Percentiles rank a stretch among this genome's conserved stretches.
Evolutionary conservation across 768 basidiomycete species (phyloP).

Genomic region (Russula emetica): DNA sequence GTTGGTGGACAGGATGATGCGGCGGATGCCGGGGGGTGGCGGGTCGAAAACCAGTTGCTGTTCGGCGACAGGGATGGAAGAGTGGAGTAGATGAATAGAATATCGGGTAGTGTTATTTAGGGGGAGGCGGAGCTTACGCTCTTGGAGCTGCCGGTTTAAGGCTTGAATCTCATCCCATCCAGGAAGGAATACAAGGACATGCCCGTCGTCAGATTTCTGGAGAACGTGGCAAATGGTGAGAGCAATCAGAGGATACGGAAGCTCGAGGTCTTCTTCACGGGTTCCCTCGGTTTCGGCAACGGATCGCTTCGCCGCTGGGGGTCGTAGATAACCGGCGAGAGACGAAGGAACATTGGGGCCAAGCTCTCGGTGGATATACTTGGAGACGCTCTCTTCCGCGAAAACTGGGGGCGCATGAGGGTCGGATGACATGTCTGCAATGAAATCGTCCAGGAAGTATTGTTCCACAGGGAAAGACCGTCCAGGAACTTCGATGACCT

Average conservation of each 20-base stretch:
- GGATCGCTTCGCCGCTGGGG: slow-evolving; percentile 13
- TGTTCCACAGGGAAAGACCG: slow-evolving; percentile 86
- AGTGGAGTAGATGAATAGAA: slow-evolving; percentile 80
- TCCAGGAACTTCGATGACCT: slow-evolving; percentile 81
- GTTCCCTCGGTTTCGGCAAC: slow-evolving; percentile 34
- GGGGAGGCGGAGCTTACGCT: slow-evolving; percentile 48
- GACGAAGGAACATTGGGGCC: slow-evolving; percentile 34
- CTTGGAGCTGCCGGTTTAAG: slow-evolving; percentile 60
- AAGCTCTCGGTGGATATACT: slow-evolving; percentile 70
- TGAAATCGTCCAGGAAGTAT: slow-evolving; percentile 74
- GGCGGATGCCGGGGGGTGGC: slow-evolving; percentile 67
- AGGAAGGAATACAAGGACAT: slow-evolving; percentile 88
- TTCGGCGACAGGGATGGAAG: slow-evolving; percentile 80
- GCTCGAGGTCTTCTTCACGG: slow-evolving; percentile 56
- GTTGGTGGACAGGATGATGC: slow-evolving; percentile 90
- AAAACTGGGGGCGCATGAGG: slow-evolving; percentile 59
- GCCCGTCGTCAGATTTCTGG: slow-evolving; percentile 68
- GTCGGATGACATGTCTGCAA: slow-evolving; percentile 45
- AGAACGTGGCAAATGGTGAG: slow-evolving; percentile 78
- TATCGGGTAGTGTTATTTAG: slow-evolving; percentile 57
- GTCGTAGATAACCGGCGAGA: slow-evolving; percentile 23
- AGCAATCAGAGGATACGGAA: slow-evolving; percentile 78
- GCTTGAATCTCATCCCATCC: slow-evolving; percentile 87
- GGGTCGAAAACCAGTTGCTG: slow-evolving; percentile 89
- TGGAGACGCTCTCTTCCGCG: slow-evolving; percentile 60